Evolutionary conservation across 768 basidiomycete genomes (phyloP), one percentile per base, ranked within the genome.

Genomic region (Auriscalpium microsporum): DNA sequence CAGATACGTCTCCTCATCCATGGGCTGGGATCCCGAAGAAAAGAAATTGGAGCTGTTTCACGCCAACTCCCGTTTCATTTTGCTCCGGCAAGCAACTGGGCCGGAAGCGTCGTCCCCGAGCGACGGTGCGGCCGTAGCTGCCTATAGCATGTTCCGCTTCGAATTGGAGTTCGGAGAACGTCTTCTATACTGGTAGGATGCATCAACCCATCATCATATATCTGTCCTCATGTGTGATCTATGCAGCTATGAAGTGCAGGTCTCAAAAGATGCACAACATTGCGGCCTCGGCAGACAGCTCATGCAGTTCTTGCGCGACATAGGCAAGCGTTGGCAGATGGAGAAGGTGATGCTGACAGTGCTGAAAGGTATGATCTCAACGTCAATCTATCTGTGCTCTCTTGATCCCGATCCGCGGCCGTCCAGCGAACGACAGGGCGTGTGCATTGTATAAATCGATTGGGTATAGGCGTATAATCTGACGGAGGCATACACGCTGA

Each of bases 211-310:
- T 28, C 28, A 28, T 4, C 28, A 7, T 28, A 28, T 28, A 28
- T 7, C 7, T 28, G 28, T 28, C 28, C 28, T 28, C 28, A 28
- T 28, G 28, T 28, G 28, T 42, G 35, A 8, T 45, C 2, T 33
- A 8, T 51, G 10, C 55, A 92, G 90, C 65, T 93, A 93, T 64
- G 90, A 93, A 51, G 68, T 91, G 4, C 90, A 93, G 63, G 77
- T 91, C 2, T 67, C 72, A 0, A 49, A 68, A 38, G 46, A 61
- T 1, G 67, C 62, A 13, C 78, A 75, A 56, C 72, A 84, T 5
- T 66, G 65, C 28, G 87, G 90, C 2, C 67, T 88, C 1, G 90
- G 90, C 0, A 78, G 68, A 56, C 62, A 67, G 19, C 65, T 92
- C 49, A 73, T 84, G 65, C 68, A 72, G 3, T 67, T 69, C 19